A percentile compares a stretch with the other conserved stretches of the same genome.
phyloP scores from a whole-genome alignment of 139 green algal species.

The Picochlorum sp. region DNA sequence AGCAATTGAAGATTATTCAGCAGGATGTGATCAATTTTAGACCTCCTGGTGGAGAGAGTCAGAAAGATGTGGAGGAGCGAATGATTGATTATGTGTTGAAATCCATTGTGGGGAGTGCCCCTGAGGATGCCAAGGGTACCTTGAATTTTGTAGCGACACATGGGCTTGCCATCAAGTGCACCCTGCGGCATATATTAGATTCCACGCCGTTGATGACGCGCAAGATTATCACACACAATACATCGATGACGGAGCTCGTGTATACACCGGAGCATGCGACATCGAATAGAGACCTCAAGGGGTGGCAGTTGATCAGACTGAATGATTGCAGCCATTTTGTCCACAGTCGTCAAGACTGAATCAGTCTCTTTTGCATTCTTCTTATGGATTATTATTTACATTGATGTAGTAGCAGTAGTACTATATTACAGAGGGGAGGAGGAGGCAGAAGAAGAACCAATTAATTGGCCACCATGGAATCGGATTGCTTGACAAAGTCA shows the following conservation, averaged over 20 bases:
- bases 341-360: not conserved
- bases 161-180: conserved; percentile 27
- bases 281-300: not conserved
- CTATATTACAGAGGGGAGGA: not conserved
- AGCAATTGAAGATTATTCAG: conserved; percentile 3
- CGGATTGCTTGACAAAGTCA: conserved; percentile 74
- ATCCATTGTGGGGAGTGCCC: conserved; percentile 5
- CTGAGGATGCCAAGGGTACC: not conserved
- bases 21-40: conserved; percentile 12
- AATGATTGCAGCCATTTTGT: conserved; percentile 21
- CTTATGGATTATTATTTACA: no score
- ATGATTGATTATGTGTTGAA: conserved; percentile 20
- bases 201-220: conserved; percentile 16
- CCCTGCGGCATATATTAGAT: conserved; percentile 15
- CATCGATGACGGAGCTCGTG: conserved; percentile 14
- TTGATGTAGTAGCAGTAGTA: no score
- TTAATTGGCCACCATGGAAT: conserved; percentile 63
- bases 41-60: conserved; percentile 24
- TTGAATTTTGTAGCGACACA: conserved; percentile 17
- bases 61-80: conserved; percentile 27
- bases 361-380: not conserved
- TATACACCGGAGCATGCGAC: conserved; percentile 4
- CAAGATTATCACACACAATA: conserved; percentile 24
- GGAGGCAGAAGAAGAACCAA: not conserved
- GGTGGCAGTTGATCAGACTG: conserved; percentile 27